Conservation (phyloP, 257 asterid genomes). For the Galeopsis tetrahit region DNA sequence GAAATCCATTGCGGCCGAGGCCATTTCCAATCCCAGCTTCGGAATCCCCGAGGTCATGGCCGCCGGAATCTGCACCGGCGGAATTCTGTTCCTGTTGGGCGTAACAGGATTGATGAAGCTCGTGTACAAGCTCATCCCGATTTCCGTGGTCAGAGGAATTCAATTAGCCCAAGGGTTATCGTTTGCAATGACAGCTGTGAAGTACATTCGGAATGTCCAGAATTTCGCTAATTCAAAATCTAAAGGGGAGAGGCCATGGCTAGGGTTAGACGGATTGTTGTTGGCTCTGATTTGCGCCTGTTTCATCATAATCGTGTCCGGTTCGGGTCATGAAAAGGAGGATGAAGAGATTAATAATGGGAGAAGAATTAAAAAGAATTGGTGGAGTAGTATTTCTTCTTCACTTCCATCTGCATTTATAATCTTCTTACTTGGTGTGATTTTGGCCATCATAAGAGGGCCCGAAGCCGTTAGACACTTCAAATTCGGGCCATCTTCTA, state of each 20-base stretch:
- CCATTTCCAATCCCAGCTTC: conserved; percentile 59
- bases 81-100: conserved; percentile 56
- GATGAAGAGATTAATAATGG: no score
- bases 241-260: conserved; percentile 61
- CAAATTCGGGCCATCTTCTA: conserved; percentile 66
- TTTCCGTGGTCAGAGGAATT: conserved; percentile 78
- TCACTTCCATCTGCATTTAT: conserved; percentile 74
- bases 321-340: conserved; percentile 53
- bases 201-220: conserved; percentile 59
- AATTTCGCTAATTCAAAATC: conserved; percentile 60
- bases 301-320: conserved; percentile 61
- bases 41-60: conserved; percentile 84
- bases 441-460: conserved; percentile 64
- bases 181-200: conserved; percentile 77
- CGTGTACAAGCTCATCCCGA: conserved; percentile 63
- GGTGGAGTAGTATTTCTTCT: no score
- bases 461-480: conserved; percentile 59
- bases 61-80: conserved; percentile 76
- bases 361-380: no score
- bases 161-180: conserved; percentile 83
- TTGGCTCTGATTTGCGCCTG: conserved; percentile 63
- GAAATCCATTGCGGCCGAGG: conserved; percentile 88
- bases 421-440: conserved; percentile 57
- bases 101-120: conserved; percentile 67
- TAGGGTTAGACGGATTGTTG: conserved; percentile 74